These are phyloP conservation scores for Didymella segeticola DNA, from an alignment of 2,329 filamentous ascomycete genomes.

Conservation along the genomic window DNA sequence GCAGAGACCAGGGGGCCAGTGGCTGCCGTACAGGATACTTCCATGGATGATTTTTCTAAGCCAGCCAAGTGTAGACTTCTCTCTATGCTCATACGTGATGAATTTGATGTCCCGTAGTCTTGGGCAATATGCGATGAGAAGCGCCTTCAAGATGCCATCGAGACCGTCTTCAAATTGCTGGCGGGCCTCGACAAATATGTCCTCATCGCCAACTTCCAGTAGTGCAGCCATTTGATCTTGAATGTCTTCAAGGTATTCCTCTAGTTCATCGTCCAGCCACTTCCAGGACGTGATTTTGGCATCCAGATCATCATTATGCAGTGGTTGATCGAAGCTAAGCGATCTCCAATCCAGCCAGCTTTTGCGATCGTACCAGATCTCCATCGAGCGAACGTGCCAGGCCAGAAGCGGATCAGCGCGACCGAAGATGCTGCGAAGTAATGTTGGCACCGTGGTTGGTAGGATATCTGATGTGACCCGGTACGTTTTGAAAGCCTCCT, in stretches of 20 bases:
- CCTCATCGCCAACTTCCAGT: not conserved
- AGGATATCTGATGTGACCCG: slow-evolving; percentile 17
- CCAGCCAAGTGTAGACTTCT: slow-evolving; percentile 15
- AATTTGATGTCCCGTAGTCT: slow-evolving; percentile 17
- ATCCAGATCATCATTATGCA: not conserved
- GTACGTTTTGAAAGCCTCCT: slow-evolving; percentile 19
- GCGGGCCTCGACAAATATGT: not conserved
- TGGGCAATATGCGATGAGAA: slow-evolving; percentile 17
- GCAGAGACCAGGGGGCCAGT: slow-evolving; percentile 8
- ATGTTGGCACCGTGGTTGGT: slow-evolving; percentile 14
- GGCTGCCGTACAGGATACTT: not conserved
- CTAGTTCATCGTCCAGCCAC: slow-evolving; percentile 6
- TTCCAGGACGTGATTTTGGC: not conserved
- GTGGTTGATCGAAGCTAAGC: slow-evolving; percentile 2
- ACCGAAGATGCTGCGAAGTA: slow-evolving; percentile 19
- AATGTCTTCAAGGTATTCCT: slow-evolving; percentile 5
- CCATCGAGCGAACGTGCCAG: slow-evolving; percentile 22
- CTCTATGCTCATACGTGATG: not conserved
- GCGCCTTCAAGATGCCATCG: slow-evolving; percentile 17
- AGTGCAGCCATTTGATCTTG: slow-evolving; percentile 11
- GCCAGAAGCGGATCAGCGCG: slow-evolving; percentile 16
- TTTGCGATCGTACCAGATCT: slow-evolving; percentile 21
- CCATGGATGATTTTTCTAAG: slow-evolving; percentile 7
- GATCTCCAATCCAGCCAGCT: slow-evolving; percentile 20
- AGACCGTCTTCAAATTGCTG: slow-evolving; percentile 12